Percentiles rank a stretch among this genome's conserved stretches.
Conservation (phyloP, 2,329 filamentous ascomycete species). For the Pseudogymnoascus sp. region DNA sequence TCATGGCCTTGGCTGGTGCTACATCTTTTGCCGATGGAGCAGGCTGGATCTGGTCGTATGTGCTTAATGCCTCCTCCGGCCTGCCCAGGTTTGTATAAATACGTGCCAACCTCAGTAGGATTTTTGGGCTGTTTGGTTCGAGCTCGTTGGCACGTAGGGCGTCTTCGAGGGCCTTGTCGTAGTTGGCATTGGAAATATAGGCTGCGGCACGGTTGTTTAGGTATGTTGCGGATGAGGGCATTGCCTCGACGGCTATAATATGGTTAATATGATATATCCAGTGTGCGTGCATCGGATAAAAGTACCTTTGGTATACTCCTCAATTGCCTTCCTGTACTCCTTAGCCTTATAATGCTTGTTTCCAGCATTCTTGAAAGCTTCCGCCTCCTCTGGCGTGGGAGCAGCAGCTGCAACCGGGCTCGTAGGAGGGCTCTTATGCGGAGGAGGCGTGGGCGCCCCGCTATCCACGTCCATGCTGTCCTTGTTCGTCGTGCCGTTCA, state of each 20-base stretch:
- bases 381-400: slow-evolving; percentile 60
- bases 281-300: not conserved
- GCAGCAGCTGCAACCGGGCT: slow-evolving; percentile 45
- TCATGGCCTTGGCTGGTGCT: slow-evolving; percentile 76
- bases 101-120: slow-evolving; percentile 77
- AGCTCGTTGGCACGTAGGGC: slow-evolving; percentile 74
- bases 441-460: slow-evolving; percentile 60
- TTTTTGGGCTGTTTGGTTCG: slow-evolving; percentile 80
- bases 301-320: slow-evolving; percentile 90
- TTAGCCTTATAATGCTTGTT: slow-evolving; percentile 97
- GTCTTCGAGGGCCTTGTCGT: slow-evolving; percentile 74
- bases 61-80: slow-evolving; percentile 77
- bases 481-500: slow-evolving; percentile 30
- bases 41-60: slow-evolving; percentile 73
- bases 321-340: slow-evolving; percentile 79
- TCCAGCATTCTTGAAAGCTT: slow-evolving; percentile 83
- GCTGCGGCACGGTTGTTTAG: slow-evolving; percentile 92
- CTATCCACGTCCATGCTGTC: slow-evolving; percentile 35
- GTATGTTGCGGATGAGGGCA: slow-evolving; percentile 80
- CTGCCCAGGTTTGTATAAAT: slow-evolving; percentile 83
- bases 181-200: slow-evolving; percentile 80
- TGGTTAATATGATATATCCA: slow-evolving; percentile 7
- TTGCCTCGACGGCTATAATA: slow-evolving; percentile 70
- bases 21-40: slow-evolving; percentile 78
- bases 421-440: slow-evolving; percentile 58